These are phyloP conservation scores for Nicotiana otophora DNA, from an alignment of 257 asterid genomes.

Conservation along the genomic window DNA sequence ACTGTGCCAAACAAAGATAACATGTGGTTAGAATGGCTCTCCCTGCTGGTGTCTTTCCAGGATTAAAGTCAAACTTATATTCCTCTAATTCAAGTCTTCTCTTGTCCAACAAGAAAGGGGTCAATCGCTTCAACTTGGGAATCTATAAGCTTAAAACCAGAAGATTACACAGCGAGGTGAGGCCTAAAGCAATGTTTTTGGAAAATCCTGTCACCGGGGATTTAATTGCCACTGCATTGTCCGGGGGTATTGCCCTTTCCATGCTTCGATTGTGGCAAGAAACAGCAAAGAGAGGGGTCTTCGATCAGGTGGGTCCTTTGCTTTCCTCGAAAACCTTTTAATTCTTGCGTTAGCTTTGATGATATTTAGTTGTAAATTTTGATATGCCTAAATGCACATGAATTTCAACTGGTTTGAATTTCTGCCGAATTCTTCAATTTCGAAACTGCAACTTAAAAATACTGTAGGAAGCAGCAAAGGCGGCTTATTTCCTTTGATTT, in stretches of 20 bases:
- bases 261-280: conserved; percentile 37
- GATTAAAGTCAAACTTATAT: not conserved
- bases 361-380: not conserved
- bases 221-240: conserved; percentile 25
- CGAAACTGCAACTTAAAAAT: not conserved
- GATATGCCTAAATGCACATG: not conserved
- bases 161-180: not conserved
- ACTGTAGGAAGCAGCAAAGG: not conserved
- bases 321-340: not conserved
- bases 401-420: not conserved
- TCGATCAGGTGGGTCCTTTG: conserved; percentile 33
- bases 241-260: conserved; percentile 30
- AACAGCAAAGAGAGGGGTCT: conserved; percentile 29
- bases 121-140: not conserved
- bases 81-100: not conserved
- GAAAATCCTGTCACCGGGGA: conserved; percentile 27
- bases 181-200: conserved; percentile 25
- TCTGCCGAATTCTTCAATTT: not conserved
- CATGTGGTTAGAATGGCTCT: not conserved
- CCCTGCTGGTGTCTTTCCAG: not conserved
- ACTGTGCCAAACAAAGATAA: not conserved
- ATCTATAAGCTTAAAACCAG: conserved; percentile 2
- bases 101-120: not conserved
- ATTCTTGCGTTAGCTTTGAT: not conserved
- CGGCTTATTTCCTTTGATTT: not conserved